These are phyloP conservation scores for Penicillium malachiteum DNA, from an alignment of 495 filamentous ascomycete genomes.

Conservation along the genomic window DNA sequence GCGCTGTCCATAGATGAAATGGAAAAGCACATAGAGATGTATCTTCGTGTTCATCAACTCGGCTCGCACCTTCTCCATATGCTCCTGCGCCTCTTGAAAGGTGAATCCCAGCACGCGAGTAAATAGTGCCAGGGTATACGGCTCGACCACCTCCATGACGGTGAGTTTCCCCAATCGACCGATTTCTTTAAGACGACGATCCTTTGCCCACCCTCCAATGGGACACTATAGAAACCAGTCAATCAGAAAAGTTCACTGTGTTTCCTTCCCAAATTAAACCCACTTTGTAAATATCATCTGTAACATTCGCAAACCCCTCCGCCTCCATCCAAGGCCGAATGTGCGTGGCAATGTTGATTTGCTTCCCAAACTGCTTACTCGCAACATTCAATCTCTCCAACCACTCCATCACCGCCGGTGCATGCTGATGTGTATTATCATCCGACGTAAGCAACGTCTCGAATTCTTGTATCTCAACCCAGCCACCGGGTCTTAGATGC, in stretches of 20 bases:
- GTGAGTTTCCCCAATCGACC: constrained; percentile 39
- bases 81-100: constrained; percentile 34
- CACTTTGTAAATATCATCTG: constrained; percentile 44
- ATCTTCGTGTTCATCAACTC: constrained; percentile 29
- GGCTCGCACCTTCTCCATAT: constrained; percentile 33
- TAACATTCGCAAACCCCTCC: constrained; percentile 36
- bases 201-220: constrained; percentile 51
- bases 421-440: constrained; percentile 35
- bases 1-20: constrained; percentile 42
- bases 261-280: not conserved
- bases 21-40: constrained; percentile 38
- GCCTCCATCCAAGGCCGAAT: constrained; percentile 28
- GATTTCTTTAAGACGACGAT: constrained; percentile 48
- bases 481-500: constrained; percentile 53
- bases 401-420: constrained; percentile 25
- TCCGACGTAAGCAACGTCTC: constrained; percentile 35
- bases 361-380: constrained; percentile 39
- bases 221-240: constrained; percentile 29
- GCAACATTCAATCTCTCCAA: constrained; percentile 28
- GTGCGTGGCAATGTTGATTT: constrained; percentile 31
- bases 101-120: constrained; percentile 52
- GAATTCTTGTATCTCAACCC: constrained; percentile 57
- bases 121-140: constrained; percentile 53
- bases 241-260: not conserved
- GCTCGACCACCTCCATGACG: constrained; percentile 46